Base-by-base conservation (phyloP, 352 stramenopile genomes). In the Globisporangium viniferum region DNA sequence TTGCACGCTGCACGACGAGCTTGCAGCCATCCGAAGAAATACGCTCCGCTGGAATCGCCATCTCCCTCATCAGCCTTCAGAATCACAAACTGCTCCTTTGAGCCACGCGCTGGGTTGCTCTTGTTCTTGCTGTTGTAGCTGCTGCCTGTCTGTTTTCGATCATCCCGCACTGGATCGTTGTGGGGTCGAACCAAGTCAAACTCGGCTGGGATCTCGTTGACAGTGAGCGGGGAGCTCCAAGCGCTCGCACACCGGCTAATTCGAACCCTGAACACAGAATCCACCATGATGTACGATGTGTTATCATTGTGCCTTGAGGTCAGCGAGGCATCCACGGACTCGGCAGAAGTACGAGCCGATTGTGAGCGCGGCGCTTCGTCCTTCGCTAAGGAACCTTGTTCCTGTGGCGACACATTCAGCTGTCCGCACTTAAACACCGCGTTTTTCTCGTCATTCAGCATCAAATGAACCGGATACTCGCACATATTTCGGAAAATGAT, bases 141-240 rank as follows among this genome's bases (percentile, higher is more conserved):
- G 24, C 35, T 67, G 24, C 39, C 29, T 22, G 33, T 3, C 35
- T 56, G 29, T 36, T 59, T 24, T 44, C 41, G 31, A 6, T 24
- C 33, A 24, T 57, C 48, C 27, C 15, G 31, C 12, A 20, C 33
- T 35, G 78, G 44, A 14, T 69, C 65, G 9, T 77, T 76, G 29
- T 62, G 62, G 12, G 66, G 54, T 59, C 73, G 86, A 14, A 88
- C 82, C 55, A 86, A 69, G 55, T 86, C 77, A 62, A 91, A 88
- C 35, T 86, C 80, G 14, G 44, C 61, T 48, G 79, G 74, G 4
- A 89, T 49, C 29, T 59, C 74, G 31, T 27, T 61, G 35, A 79
- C 22, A 35, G 58, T 53, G 18, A 70, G 44, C 3, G 73, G 31
- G 24, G 67, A 64, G 41, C 70, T 80, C 80, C 78, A 89, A n/a